phyloP scores from a whole-genome alignment of 2,329 filamentous ascomycete genomes.

The Trichophyton schoenleinii region DNA sequence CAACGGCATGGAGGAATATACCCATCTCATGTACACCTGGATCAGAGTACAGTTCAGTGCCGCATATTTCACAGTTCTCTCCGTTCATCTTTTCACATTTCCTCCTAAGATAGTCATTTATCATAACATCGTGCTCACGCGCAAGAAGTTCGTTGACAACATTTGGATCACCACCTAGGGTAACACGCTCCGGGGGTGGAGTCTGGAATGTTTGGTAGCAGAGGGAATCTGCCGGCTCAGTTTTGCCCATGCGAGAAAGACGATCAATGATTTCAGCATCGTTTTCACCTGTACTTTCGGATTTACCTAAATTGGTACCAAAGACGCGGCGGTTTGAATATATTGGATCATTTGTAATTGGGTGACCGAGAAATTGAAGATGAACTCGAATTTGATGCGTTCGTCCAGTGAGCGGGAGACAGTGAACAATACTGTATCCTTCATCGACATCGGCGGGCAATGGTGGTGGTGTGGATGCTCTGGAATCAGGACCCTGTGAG shows the following conservation, averaged over 20 bases:
- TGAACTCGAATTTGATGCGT: slow-evolving; percentile 95
- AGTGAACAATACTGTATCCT: slow-evolving; percentile 90
- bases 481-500: slow-evolving; percentile 15
- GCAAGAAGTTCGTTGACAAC: slow-evolving; percentile 31
- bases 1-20: slow-evolving; percentile 83
- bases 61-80: slow-evolving; percentile 64
- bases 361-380: slow-evolving; percentile 84
- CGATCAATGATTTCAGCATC: slow-evolving; percentile 85
- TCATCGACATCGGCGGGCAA: slow-evolving; percentile 37
- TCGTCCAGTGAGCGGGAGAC: slow-evolving; percentile 79
- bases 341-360: slow-evolving; percentile 94
- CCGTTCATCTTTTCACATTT: slow-evolving; percentile 93
- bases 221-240: slow-evolving; percentile 78
- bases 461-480: slow-evolving; percentile 18
- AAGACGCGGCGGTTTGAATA: slow-evolving; percentile 93
- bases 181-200: slow-evolving; percentile 25
- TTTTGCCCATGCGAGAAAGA: slow-evolving; percentile 82
- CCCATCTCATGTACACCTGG: slow-evolving; percentile 81
- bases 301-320: slow-evolving; percentile 61
- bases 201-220: slow-evolving; percentile 56
- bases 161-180: slow-evolving; percentile 22
- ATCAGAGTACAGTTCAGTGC: slow-evolving; percentile 84
- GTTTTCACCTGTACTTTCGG: slow-evolving; percentile 54
- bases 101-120: slow-evolving; percentile 75
- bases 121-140: slow-evolving; percentile 60